Conservation (phyloP, 352 stramenopile genomes). For the Pythium rishiriense region DNA sequence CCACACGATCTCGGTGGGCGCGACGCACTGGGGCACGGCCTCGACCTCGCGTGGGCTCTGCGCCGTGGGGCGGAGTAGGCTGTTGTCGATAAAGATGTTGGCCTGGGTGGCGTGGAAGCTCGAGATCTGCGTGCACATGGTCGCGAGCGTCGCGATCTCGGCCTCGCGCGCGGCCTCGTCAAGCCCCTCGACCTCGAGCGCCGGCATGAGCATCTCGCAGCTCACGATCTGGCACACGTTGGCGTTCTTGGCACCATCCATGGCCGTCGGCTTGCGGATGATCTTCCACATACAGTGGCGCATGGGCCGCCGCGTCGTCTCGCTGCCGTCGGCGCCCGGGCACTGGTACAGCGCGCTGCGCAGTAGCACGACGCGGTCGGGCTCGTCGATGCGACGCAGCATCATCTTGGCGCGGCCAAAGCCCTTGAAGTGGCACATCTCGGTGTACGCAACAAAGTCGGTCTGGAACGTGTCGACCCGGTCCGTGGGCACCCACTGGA, state of each 20-base stretch:
- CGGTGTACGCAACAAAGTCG: conserved; percentile 7
- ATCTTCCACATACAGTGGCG: conserved; percentile 12
- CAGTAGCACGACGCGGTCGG: conserved; percentile 1
- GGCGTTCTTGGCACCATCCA: not conserved
- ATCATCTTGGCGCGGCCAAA: conserved; percentile 3
- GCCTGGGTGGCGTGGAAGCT: not conserved
- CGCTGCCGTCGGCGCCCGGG: not conserved
- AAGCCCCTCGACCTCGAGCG: not conserved
- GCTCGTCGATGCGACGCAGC: conserved; percentile 4
- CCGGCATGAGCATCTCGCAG: not conserved
- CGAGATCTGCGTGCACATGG: conserved; percentile 1
- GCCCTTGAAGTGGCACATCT: conserved; percentile 4
- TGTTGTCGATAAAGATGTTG: conserved; percentile 10
- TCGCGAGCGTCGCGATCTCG: not conserved
- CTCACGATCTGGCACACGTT: conserved; percentile 1
- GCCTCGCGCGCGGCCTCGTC: not conserved
- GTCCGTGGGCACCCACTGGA: not conserved
- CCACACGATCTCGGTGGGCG: not conserved
- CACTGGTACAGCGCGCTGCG: conserved; percentile 6
- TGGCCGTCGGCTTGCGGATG: not conserved
- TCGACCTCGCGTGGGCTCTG: not conserved
- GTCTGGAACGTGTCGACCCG: not conserved
- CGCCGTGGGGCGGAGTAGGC: not conserved
- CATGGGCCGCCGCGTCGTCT: not conserved
- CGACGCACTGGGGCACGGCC: not conserved